These are phyloP conservation scores for Botrytis sinoallii DNA, from an alignment of 2,329 filamentous ascomycete genomes.

Conservation along the genomic window DNA sequence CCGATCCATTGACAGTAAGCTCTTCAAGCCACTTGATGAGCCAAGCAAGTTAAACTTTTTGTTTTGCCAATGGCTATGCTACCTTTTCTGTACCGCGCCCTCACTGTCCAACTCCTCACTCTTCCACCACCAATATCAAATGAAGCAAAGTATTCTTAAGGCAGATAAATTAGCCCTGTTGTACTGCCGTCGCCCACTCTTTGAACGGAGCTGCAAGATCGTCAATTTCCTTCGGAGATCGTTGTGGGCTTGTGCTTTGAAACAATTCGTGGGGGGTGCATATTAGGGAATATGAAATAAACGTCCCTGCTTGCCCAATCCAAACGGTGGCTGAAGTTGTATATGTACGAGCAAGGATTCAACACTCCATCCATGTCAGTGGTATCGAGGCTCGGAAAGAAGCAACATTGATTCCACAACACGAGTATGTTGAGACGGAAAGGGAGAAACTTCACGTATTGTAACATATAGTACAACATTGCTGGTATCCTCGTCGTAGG, in stretches of 20 bases:
- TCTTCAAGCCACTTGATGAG: not conserved
- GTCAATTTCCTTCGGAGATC: conserved; percentile 16
- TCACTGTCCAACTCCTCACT: not conserved
- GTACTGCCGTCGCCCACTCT: not conserved
- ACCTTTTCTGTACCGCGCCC: not conserved
- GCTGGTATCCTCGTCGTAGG: not conserved
- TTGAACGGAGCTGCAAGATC: conserved; percentile 11
- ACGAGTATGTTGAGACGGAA: conserved; percentile 7
- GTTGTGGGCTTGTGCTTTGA: conserved; percentile 17
- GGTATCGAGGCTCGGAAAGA: conserved; percentile 10
- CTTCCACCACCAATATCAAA: not conserved
- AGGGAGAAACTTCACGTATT: conserved; percentile 1
- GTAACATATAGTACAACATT: conserved; percentile 4
- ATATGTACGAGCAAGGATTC: not conserved
- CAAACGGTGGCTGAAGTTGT: conserved; percentile 5
- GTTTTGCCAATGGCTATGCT: not conserved
- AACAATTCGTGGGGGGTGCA: conserved; percentile 17
- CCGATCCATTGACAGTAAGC: not conserved
- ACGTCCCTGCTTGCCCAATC: conserved; percentile 6
- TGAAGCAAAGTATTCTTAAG: not conserved
- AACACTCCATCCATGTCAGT: conserved; percentile 5
- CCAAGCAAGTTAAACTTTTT: conserved; percentile 1
- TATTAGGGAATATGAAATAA: conserved; percentile 10
- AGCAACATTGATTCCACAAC: conserved; percentile 9
- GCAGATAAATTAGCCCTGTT: not conserved